A percentile compares a stretch with the other conserved stretches of the same genome.
Evolutionary conservation across 1,139 yeast genomes (phyloP).

Genomic region (Debaryomycetaceae sp.): DNA sequence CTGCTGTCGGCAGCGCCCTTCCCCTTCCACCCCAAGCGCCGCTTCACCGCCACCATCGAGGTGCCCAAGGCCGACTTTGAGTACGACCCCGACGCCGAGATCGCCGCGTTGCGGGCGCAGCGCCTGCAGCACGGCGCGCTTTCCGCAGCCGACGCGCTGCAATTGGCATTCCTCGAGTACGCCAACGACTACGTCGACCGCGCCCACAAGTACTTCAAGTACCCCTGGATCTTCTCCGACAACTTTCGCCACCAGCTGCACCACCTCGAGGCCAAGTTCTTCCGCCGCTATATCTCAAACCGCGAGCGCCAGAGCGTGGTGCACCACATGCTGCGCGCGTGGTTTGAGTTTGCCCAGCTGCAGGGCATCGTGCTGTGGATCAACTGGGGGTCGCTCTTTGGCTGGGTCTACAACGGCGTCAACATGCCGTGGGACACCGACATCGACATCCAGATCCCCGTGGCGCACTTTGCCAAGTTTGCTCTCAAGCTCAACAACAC

Average conservation of each 20-base stretch:
- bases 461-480: slow-evolving; percentile 50
- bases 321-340: slow-evolving; percentile 50
- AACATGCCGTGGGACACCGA: slow-evolving; percentile 74
- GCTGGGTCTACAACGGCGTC: slow-evolving; percentile 67
- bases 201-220: slow-evolving; percentile 37
- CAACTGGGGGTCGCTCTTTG: slow-evolving; percentile 64
- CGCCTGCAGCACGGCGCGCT: slow-evolving; percentile 14
- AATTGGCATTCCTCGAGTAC: slow-evolving; percentile 26
- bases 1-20: not conserved
- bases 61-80: slow-evolving; percentile 21
- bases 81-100: slow-evolving; percentile 29
- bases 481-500: slow-evolving; percentile 49
- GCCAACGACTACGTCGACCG: slow-evolving; percentile 27
- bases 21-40: slow-evolving; percentile 8
- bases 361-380: slow-evolving; percentile 56
- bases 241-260: slow-evolving; percentile 38
- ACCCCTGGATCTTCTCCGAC: slow-evolving; percentile 43
- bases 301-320: slow-evolving; percentile 43
- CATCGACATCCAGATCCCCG: slow-evolving; percentile 67
- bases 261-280: slow-evolving; percentile 45
- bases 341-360: slow-evolving; percentile 55
- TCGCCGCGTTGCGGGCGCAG: slow-evolving; percentile 21
- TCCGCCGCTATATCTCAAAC: slow-evolving; percentile 36
- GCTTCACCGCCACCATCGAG: slow-evolving; percentile 1
- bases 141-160: slow-evolving; percentile 11